phyloP scores from a whole-genome alignment of 257 asterid genomes.

The Cruciata laevipes region DNA sequence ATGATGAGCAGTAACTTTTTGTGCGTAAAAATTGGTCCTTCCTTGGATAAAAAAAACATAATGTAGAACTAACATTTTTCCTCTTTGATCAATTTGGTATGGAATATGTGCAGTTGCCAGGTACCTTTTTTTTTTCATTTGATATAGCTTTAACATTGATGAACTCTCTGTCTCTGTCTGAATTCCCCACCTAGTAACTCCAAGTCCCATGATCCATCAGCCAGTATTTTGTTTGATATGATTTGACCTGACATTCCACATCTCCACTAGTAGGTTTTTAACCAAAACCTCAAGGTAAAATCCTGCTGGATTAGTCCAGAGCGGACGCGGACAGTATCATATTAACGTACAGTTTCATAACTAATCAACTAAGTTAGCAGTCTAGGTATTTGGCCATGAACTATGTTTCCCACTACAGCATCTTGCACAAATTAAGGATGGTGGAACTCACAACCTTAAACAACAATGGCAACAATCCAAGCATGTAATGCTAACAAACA shows the following conservation, averaged over 20 bases:
- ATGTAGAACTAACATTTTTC: conserved; percentile 24
- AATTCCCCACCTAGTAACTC: not conserved
- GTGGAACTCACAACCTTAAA: conserved; percentile 13
- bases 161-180: not conserved
- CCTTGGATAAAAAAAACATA: conserved; percentile 24
- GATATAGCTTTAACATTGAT: not conserved
- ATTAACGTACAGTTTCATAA: not conserved
- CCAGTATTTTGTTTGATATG: not conserved
- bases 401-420: not conserved
- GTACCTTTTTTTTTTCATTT: conserved; percentile 24
- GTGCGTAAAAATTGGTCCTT: conserved; percentile 28
- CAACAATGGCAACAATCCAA: conserved; percentile 1
- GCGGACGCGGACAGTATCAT: not conserved
- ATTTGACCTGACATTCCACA: not conserved
- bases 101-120: conserved; percentile 17
- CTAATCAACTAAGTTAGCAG: not conserved
- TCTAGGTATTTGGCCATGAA: conserved; percentile 6
- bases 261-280: not conserved
- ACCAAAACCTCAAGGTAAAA: not conserved
- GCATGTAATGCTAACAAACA: conserved; percentile 5
- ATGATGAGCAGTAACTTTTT: conserved; percentile 18
- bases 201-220: not conserved
- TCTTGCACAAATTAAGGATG: not conserved
- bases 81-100: conserved; percentile 22
- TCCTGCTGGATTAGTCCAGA: not conserved